Evolutionary conservation across 1,284 basidiomycete species (phyloP).

Genomic region (Leccinum huronense): DNA sequence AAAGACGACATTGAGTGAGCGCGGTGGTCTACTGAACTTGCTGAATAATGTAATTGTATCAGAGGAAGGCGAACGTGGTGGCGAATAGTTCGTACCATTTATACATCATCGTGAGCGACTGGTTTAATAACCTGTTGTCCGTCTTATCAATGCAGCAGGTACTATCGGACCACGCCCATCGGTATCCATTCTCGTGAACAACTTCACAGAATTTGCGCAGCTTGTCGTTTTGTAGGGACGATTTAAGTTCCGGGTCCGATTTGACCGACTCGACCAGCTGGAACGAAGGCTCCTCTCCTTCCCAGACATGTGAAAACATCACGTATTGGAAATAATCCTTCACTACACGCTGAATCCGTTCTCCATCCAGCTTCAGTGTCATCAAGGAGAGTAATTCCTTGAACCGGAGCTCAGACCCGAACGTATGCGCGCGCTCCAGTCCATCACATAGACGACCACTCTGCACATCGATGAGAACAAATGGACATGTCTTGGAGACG

Average conservation of each 20-base stretch:
- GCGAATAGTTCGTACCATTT: constrained; percentile 1
- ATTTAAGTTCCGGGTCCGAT: neutral
- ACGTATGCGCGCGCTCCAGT: neutral
- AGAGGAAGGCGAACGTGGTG: neutral
- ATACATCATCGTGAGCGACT: constrained; percentile 3
- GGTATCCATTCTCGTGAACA: neutral
- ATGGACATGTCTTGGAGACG: neutral
- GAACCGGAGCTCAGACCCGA: constrained; percentile 12
- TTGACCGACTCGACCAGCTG: neutral
- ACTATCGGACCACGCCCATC: constrained; percentile 2
- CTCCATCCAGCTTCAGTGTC: neutral
- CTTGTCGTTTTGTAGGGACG: neutral
- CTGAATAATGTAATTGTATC: too few species aligned
- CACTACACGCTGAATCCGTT: constrained; percentile 2
- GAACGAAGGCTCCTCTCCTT: neutral
- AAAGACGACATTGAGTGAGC: constrained; percentile 8
- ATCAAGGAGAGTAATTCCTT: constrained; percentile 12
- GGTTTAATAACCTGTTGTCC: neutral
- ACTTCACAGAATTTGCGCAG: neutral
- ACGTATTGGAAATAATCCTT: constrained; percentile 15
- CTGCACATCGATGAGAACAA: constrained; percentile 14
- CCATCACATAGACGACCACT: constrained; percentile 13
- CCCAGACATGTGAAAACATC: constrained; percentile 16
- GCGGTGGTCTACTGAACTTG: too few species aligned
- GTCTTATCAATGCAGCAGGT: neutral